Evolutionary conservation across 768 basidiomycete genomes (phyloP), one percentile per base, ranked within the genome.

Genomic region (Termitomyces sp.): DNA sequence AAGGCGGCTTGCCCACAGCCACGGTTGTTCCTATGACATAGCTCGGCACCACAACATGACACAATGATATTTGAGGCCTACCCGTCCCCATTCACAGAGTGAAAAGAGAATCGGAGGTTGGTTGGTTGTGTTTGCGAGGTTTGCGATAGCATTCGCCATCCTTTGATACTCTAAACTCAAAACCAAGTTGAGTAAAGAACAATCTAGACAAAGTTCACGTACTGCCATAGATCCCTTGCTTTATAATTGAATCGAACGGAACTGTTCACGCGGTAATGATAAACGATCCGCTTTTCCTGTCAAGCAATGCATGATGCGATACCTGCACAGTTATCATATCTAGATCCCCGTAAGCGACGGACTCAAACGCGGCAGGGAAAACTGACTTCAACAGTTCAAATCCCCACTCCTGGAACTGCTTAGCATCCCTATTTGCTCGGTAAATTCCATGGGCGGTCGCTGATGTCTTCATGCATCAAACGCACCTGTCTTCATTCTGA

Each of bases 61-160:
- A 12, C 26, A 45, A 18, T 20, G 5, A 10, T n/a, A 15, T 4
- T 3, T 13, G 16, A 51, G n/a, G 28, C 78, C 62, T 62, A 86
- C 85, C 74, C 81, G 77, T 55, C 85, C 85, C 85, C 85, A 87
- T 63, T 86, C 75, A 62, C 85, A 88, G 5, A 88, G 66, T 7
- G 85, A 85, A 63, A 84, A 76, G 16, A 85, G 68, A 22, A 88
- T 69, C 2, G 84, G 80, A 1, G 77, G 74, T 53, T 76, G 78
- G 3, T 75, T 73, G 18, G 79, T 76, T 1, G 65, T 69, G 54
- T 75, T 67, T 8, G 81, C 71, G 20, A 87, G 75, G 39, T 80
- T 68, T 0, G 72, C 67, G 44, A 88, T 78, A 6, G 86, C 86
- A 56, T 81, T 75, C 22, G 84, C 72, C 84, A 88, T 87, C 34